Evolutionary conservation across 768 basidiomycete species (phyloP), one percentile per base, ranked within the genome.

Genomic region (Phaffia tasmanica): DNA sequence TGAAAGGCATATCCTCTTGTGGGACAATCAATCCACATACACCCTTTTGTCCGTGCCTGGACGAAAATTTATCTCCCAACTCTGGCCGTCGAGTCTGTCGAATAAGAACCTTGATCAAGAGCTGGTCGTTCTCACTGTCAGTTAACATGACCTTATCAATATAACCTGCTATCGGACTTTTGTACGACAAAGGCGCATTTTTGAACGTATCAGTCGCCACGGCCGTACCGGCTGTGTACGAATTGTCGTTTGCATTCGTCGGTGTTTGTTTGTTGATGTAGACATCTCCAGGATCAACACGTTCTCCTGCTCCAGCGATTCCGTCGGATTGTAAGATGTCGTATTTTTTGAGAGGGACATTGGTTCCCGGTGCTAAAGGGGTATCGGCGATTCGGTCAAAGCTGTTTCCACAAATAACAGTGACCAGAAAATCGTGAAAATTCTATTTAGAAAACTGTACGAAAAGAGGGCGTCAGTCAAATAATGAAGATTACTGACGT

Each of bases 1-100:
- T 95, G 81, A 99, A 99, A 1, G 94, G 95, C 89, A 99, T 85
- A 77, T 99, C 95, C 72, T 92, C 92, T 73, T 99, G 95, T 72
- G 94, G 94, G 63, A 99, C 95, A 75, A 99, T 98, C 76, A 99
- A 78, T 29, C 95, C 95, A 78, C 94, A 97, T 15, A 99, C 95
- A 66, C 95, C 95, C 78, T 99, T 99, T 78, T 99, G 95, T 55
- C 95, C 95, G 74, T 99, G 95, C 70, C 95, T 80, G 2, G 89
- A 92, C 50, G 93, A 97, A 76, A 99, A 99, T 78, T 99, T 99
- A 80, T 99, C 95, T 1, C 95, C 95, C 55, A 98, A 80, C 74
- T 99, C 95, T 55, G 95, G 95, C 63, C 90, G 81, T 75, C 95
- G 83, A 21, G 95, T 99, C 79, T 99, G 95, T 42, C 95, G 85